These are phyloP conservation scores for Leucosporidium scottii DNA, from an alignment of 768 basidiomycete species.

Conservation along the genomic window DNA sequence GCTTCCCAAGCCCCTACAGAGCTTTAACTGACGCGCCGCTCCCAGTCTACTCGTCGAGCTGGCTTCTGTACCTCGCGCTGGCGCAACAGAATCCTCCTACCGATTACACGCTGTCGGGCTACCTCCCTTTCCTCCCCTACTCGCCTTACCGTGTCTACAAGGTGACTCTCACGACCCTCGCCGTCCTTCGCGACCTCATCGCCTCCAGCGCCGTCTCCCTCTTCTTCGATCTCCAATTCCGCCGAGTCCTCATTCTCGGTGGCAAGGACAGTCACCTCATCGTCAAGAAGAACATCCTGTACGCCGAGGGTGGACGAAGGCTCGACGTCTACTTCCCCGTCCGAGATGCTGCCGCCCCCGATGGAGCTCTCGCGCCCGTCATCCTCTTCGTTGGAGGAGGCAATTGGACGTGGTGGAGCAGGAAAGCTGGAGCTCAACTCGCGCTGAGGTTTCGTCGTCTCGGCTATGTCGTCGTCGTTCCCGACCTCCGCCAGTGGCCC, in stretches of 20 bases:
- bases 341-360: background rate
- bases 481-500: constrained; percentile 2
- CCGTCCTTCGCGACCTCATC: background rate
- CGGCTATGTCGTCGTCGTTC: constrained; percentile 27
- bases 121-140: constrained; percentile 5
- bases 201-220: constrained; percentile 16
- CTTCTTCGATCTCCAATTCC: constrained; percentile 23
- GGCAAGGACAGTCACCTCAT: constrained; percentile 11
- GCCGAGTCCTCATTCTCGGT: constrained; percentile 25
- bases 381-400: constrained; percentile 14
- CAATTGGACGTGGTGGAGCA: constrained; percentile 9
- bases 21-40: background rate
- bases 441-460: constrained; percentile 21
- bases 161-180: background rate
- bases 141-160: background rate
- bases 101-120: background rate
- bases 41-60: constrained; percentile 13
- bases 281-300: constrained; percentile 16
- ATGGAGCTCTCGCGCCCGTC: constrained; percentile 13
- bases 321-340: constrained; percentile 21
- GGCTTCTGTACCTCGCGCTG: constrained; percentile 12
- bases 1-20: no score
- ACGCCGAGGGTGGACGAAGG: constrained; percentile 10
- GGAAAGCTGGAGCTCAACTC: background rate
- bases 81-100: constrained; percentile 6